Conservation (phyloP, 2,329 filamentous ascomycete genomes). For the Ascochyta fabae region DNA sequence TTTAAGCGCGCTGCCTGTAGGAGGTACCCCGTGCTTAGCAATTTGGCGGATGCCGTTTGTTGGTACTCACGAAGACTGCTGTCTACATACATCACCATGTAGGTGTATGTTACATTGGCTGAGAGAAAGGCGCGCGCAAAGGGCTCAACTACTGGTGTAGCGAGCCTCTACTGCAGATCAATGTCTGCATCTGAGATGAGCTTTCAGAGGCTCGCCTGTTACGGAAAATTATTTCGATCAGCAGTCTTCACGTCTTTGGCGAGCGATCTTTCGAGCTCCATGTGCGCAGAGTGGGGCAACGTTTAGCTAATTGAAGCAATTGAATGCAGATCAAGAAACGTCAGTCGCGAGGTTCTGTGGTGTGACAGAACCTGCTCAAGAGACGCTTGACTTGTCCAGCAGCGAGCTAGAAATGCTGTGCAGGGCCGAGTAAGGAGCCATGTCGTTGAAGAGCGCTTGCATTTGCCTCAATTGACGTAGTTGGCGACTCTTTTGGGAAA, state of each 20-base stretch:
- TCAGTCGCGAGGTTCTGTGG: background rate
- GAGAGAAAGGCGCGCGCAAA: background rate
- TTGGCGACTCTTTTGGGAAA: constrained; percentile 16
- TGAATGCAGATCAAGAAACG: constrained; percentile 9
- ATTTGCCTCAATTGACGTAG: constrained; percentile 33
- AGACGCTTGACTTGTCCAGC: background rate
- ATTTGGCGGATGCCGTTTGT: background rate
- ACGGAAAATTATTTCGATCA: constrained; percentile 13
- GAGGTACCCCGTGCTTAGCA: background rate
- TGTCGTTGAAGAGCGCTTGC: background rate
- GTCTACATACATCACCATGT: background rate
- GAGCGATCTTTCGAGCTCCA: constrained; percentile 12
- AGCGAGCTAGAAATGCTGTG: background rate
- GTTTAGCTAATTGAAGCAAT: constrained; percentile 10
- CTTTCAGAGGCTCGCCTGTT: background rate
- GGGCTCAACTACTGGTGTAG: background rate
- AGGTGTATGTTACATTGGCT: background rate
- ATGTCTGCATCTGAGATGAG: background rate
- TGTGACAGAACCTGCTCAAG: background rate
- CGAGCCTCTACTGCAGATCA: background rate
- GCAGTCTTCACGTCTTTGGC: constrained; percentile 4
- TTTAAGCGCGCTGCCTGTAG: constrained; percentile 2
- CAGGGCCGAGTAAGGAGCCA: background rate
- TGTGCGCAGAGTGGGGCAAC: constrained; percentile 6
- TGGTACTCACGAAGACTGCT: background rate